These are phyloP conservation scores for Macroventuria anomochaeta DNA, from an alignment of 2,329 filamentous ascomycete genomes.

Conservation along the genomic window DNA sequence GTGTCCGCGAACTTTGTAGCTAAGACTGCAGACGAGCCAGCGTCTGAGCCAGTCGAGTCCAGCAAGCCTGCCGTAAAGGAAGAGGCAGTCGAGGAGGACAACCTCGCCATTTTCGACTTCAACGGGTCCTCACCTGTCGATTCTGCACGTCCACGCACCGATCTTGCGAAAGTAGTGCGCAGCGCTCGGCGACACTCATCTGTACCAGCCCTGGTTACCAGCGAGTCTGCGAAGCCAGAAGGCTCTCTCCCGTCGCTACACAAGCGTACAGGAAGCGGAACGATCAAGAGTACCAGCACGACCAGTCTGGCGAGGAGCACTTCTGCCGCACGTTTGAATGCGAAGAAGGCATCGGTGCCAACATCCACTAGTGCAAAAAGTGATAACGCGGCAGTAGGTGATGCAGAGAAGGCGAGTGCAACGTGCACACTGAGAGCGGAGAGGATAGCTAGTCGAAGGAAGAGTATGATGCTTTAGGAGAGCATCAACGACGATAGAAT, in stretches of 20 bases:
- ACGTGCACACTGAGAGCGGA: constrained; percentile 40
- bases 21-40: constrained; percentile 3
- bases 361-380: constrained; percentile 11
- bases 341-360: constrained; percentile 18
- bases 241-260: constrained; percentile 32
- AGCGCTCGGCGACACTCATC: constrained; percentile 44
- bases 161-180: constrained; percentile 39
- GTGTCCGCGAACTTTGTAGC: constrained; percentile 2
- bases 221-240: constrained; percentile 23
- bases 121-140: constrained; percentile 43
- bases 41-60: constrained; percentile 6
- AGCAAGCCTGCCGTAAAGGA: constrained; percentile 15
- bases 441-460: constrained; percentile 48
- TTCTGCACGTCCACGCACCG: constrained; percentile 28
- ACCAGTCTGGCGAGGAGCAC: constrained; percentile 28
- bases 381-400: constrained; percentile 7
- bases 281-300: constrained; percentile 22
- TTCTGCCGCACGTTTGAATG: constrained; percentile 17
- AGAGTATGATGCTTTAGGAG: constrained; percentile 52
- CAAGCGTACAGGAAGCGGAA: constrained; percentile 37
- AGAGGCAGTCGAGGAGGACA: constrained; percentile 26
- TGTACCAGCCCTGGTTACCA: constrained; percentile 26
- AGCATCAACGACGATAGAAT: neutral
- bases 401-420: constrained; percentile 18
- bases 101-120: constrained; percentile 49